Conservation (phyloP, 306 rosid genomes). For the Prunus kanzakura region DNA sequence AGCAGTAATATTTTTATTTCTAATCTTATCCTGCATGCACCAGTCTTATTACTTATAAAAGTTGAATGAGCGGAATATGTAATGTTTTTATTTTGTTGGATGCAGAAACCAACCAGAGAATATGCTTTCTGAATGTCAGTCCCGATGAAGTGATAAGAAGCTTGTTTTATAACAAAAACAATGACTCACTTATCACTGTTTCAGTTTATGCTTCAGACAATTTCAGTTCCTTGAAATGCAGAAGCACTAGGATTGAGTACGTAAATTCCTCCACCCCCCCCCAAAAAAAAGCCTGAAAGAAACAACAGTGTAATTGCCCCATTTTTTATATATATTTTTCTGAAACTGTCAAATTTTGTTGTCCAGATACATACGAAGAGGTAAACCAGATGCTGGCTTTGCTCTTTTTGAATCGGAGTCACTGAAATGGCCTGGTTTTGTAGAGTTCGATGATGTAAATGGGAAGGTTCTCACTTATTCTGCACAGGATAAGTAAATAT, state of each 20-base stretch:
- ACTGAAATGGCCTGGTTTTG: conserved; percentile 95
- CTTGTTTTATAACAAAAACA: conserved; percentile 87
- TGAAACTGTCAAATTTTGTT: conserved; percentile 25
- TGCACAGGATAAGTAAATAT: conserved; percentile 72
- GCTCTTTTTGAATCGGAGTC: conserved; percentile 91
- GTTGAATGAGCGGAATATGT: conserved; percentile 12
- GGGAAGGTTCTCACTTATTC: conserved; percentile 92
- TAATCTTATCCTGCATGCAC: neutral
- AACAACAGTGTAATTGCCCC: neutral
- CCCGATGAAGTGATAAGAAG: conserved; percentile 92
- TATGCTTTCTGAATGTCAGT: conserved; percentile 82
- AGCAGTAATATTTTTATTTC: neutral
- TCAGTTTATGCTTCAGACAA: conserved; percentile 94
- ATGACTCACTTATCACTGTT: conserved; percentile 86
- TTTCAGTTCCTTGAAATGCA: conserved; percentile 89
- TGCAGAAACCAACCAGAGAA: conserved; percentile 83
- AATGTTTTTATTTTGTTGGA: conserved; percentile 25
- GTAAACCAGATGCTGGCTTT: conserved; percentile 86
- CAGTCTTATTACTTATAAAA: conserved; percentile 14
- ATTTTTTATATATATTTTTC: conserved; percentile 4
- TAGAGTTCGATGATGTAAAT: conserved; percentile 92
- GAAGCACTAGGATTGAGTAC: conserved; percentile 88
- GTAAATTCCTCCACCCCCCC: conserved; percentile 15
- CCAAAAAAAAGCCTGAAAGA: neutral
- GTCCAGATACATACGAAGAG: conserved; percentile 76